These are phyloP conservation scores for Solanum aculeatissimum DNA, from an alignment of 305 asterid genomes.

Conservation along the genomic window DNA sequence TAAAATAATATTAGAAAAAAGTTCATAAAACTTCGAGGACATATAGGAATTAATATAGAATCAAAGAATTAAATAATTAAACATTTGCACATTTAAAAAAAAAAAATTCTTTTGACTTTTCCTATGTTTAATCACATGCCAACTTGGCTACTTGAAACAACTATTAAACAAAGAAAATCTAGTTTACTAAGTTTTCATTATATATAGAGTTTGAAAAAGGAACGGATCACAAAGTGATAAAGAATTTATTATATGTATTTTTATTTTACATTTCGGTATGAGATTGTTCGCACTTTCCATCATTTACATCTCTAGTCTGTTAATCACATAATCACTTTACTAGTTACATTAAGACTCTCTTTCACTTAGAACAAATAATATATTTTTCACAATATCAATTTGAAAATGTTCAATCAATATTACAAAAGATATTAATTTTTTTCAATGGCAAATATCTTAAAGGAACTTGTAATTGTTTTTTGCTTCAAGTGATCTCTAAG, in stretches of 20 bases:
- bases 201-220: neutral
- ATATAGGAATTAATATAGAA: neutral
- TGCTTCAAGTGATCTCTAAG: neutral
- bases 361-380: neutral
- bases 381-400: too few relatives aligned
- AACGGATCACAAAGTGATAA: neutral
- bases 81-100: neutral
- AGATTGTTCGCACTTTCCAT: rapidly evolving
- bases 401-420: too few relatives aligned
- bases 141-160: neutral
- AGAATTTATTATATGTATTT: rapidly evolving
- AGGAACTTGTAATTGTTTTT: neutral
- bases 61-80: neutral
- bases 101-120: neutral
- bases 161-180: neutral
- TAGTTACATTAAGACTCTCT: neutral
- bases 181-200: neutral
- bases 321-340: rapidly evolving
- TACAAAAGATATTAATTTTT: too few relatives aligned
- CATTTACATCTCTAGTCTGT: rapidly evolving
- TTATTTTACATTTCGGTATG: neutral
- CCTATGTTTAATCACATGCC: neutral
- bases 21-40: neutral
- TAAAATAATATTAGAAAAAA: neutral
- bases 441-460: too few relatives aligned